Conservation (phyloP, 352 stramenopile species). For the Globisporangium sylvaticum region DNA sequence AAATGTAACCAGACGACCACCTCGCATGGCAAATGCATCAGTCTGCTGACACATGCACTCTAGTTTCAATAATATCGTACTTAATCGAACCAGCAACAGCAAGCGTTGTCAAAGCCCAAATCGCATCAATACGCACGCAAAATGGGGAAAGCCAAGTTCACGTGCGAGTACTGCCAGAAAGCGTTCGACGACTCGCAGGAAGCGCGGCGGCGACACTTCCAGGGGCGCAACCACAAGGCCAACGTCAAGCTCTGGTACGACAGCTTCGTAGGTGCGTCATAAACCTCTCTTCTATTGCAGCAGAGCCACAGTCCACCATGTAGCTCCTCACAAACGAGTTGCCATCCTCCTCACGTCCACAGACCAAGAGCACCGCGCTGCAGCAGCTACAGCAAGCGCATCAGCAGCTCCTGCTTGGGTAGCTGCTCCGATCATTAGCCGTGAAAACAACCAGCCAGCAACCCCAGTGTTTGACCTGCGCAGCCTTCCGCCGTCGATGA, state of each 20-base stretch:
- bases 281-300: background rate
- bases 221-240: slow-evolving; percentile 64
- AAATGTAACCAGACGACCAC: slow-evolving; percentile 1
- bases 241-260: slow-evolving; percentile 88
- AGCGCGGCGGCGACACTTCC: slow-evolving; percentile 56
- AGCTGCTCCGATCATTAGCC: background rate
- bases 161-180: slow-evolving; percentile 82
- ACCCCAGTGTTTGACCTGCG: slow-evolving; percentile 13
- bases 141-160: slow-evolving; percentile 57
- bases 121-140: too few relatives aligned
- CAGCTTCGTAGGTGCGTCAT: slow-evolving; percentile 55
- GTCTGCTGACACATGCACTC: background rate
- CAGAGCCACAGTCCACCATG: background rate
- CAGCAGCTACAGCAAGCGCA: background rate
- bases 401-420: background rate
- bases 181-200: slow-evolving; percentile 77
- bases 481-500: slow-evolving; percentile 69
- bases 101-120: background rate
- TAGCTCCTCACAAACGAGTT: background rate
- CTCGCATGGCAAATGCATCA: too few relatives aligned
- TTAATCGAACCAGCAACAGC: slow-evolving; percentile 18
- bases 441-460: background rate
- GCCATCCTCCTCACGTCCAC: background rate
- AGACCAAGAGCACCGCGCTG: slow-evolving; percentile 40
- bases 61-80: slow-evolving; percentile 28